Conservation (phyloP, 495 filamentous ascomycete species). For the Cairneyella variabilis region DNA sequence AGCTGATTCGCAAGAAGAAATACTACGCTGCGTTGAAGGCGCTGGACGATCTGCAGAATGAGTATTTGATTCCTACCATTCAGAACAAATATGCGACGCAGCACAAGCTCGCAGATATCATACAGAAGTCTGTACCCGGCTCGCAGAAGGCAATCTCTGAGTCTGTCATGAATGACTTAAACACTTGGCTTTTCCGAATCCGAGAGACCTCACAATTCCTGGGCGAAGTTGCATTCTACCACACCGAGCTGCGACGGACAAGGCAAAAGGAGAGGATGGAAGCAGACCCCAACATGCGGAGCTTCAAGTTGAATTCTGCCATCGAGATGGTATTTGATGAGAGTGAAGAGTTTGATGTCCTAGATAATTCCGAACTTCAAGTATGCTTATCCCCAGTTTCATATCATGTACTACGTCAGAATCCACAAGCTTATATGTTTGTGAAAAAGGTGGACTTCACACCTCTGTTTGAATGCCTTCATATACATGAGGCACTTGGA, state of each 20-base stretch:
- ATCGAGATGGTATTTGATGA: constrained; percentile 96
- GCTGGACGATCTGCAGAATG: constrained; percentile 92
- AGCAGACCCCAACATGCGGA: constrained; percentile 61
- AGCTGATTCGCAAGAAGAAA: constrained; percentile 83
- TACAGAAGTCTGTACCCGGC: constrained; percentile 88
- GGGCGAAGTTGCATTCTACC: constrained; percentile 95
- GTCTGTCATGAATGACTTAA: constrained; percentile 93
- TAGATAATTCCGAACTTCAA: constrained; percentile 89
- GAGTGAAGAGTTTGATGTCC: constrained; percentile 86
- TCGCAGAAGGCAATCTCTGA: constrained; percentile 92
- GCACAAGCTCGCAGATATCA: constrained; percentile 93
- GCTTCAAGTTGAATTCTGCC: constrained; percentile 91
- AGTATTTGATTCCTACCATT: constrained; percentile 58
- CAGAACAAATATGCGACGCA: constrained; percentile 74
- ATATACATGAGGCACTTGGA: constrained; percentile 94
- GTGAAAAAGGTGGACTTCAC: constrained; percentile 97
- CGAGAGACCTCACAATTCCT: constrained; percentile 93
- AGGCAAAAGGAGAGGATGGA: constrained; percentile 79
- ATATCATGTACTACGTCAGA: no score
- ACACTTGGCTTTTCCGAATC: constrained; percentile 96
- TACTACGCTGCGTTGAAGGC: constrained; percentile 94
- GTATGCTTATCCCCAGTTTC: no score
- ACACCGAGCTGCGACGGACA: constrained; percentile 81
- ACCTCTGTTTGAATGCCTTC: constrained; percentile 89
- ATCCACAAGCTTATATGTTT: no score